Conservation (phyloP, 2,329 filamentous ascomycete genomes). For the Zymoseptoria passerinii region DNA sequence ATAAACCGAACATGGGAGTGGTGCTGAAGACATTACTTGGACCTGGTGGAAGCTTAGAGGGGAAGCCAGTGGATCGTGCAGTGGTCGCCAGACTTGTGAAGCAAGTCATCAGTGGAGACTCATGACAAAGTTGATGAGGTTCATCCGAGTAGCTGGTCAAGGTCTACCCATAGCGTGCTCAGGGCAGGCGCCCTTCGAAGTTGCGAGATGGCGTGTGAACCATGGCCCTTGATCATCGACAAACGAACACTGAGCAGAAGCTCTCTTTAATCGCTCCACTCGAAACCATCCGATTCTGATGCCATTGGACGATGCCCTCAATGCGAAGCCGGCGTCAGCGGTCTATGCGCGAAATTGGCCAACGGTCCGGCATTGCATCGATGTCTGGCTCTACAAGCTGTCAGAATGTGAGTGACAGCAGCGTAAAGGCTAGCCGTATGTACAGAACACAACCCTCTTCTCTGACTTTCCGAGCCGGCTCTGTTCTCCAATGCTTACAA, state of each 20-base stretch:
- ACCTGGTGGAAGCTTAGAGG: slow-evolving; percentile 48
- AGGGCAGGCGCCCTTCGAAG: background rate
- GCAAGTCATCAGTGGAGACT: slow-evolving; percentile 9
- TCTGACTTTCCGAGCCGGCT: background rate
- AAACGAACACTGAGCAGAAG: no score
- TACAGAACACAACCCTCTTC: background rate
- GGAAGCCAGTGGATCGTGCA: slow-evolving; percentile 56
- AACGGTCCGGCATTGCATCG: no score
- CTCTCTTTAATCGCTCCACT: no score
- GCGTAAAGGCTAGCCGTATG: background rate
- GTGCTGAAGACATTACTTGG: slow-evolving; percentile 55
- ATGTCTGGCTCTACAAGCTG: no score
- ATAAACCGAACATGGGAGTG: slow-evolving; percentile 46
- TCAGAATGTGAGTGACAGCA: background rate
- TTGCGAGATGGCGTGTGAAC: background rate
- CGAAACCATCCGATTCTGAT: no score
- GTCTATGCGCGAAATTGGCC: no score
- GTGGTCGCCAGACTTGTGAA: slow-evolving; percentile 56
- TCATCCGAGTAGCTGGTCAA: background rate
- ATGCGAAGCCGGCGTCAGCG: no score
- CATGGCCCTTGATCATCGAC: no score
- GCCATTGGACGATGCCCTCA: no score
- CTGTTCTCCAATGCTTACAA: background rate
- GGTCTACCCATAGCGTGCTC: background rate
- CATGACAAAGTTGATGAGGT: background rate